Conservation (phyloP, 2,329 filamentous ascomycete genomes). For the Harringtonia lauricola region DNA sequence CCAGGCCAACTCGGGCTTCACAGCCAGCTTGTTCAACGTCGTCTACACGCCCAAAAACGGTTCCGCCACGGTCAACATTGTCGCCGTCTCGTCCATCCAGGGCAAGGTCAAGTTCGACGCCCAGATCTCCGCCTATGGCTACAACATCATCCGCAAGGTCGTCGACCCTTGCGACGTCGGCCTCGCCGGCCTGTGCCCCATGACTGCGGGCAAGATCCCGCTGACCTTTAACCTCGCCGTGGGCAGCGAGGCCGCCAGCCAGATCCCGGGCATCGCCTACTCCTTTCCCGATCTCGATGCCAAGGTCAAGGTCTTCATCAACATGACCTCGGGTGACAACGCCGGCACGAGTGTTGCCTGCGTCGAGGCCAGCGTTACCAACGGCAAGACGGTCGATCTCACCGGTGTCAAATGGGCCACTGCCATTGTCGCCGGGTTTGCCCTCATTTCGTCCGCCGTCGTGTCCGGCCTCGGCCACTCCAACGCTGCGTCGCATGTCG, state of each 20-base stretch:
- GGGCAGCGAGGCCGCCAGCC: conserved; percentile 37
- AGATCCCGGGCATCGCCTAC: conserved; percentile 70
- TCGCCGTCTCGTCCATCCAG: conserved; percentile 62
- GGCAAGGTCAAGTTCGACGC: conserved; percentile 64
- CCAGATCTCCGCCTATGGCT: conserved; percentile 64
- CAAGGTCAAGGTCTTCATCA: conserved; percentile 64
- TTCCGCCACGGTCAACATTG: conserved; percentile 55
- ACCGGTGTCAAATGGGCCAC: conserved; percentile 71
- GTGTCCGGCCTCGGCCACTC: conserved; percentile 75
- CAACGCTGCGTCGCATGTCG: conserved; percentile 79
- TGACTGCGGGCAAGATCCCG: conserved; percentile 54
- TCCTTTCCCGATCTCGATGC: conserved; percentile 76
- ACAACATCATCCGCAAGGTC: conserved; percentile 45
- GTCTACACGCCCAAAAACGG: conserved; percentile 55
- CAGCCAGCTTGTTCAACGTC: conserved; percentile 71
- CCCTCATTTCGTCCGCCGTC: conserved; percentile 64
- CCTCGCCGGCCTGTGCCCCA: conserved; percentile 65
- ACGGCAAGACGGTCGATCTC: conserved; percentile 75
- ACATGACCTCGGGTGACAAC: conserved; percentile 36
- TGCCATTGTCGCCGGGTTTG: conserved; percentile 65
- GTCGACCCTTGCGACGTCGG: conserved; percentile 58
- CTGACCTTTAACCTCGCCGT: conserved; percentile 49
- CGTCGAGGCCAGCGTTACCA: conserved; percentile 69
- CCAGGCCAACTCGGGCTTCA: conserved; percentile 66
- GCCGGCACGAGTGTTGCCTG: conserved; percentile 56